These are phyloP conservation scores for Trichoderma sp. DNA, from an alignment of 2,329 filamentous ascomycete species.

Conservation along the genomic window DNA sequence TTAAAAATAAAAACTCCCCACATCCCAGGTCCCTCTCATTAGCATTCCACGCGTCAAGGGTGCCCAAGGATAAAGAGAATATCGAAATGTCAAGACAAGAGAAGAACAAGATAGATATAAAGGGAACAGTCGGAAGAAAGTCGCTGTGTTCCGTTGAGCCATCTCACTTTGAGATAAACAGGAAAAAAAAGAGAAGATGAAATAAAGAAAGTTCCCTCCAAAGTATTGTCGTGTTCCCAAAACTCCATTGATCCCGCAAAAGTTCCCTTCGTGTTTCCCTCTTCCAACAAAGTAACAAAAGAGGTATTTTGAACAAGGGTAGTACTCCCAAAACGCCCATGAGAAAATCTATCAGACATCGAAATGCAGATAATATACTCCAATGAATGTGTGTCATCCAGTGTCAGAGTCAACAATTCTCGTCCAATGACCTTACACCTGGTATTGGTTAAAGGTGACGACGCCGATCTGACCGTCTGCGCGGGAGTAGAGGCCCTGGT, in stretches of 20 bases:
- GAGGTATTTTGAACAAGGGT: conserved; percentile 16
- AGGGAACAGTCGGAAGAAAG: not conserved
- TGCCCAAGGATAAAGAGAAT: not conserved
- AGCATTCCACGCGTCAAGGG: conserved; percentile 3
- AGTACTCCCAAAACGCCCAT: conserved; percentile 21
- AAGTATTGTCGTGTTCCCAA: conserved; percentile 28
- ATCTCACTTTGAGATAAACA: conserved; percentile 23
- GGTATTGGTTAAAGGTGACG: conserved; percentile 40
- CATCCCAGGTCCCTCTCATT: not conserved
- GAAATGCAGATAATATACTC: conserved; percentile 23
- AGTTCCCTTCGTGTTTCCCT: conserved; percentile 20
- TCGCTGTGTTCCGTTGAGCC: conserved; percentile 12
- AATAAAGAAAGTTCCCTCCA: no score
- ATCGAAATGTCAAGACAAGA: not conserved
- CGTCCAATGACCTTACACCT: conserved; percentile 5
- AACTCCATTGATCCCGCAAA: conserved; percentile 34
- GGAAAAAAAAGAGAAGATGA: conserved; percentile 14
- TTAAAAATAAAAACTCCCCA: not conserved
- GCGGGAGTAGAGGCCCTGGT: conserved; percentile 41
- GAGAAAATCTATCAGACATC: conserved; percentile 23
- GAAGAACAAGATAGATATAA: conserved; percentile 24
- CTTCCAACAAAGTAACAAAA: conserved; percentile 5
- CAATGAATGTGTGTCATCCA: not conserved
- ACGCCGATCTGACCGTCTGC: conserved; percentile 41
- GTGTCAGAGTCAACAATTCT: not conserved